A percentile compares a stretch with the other conserved stretches of the same genome.
These are phyloP conservation scores for Amaranthus hypochondriacus DNA, from an alignment of 148 eudicot species.

Conservation along the genomic window DNA sequence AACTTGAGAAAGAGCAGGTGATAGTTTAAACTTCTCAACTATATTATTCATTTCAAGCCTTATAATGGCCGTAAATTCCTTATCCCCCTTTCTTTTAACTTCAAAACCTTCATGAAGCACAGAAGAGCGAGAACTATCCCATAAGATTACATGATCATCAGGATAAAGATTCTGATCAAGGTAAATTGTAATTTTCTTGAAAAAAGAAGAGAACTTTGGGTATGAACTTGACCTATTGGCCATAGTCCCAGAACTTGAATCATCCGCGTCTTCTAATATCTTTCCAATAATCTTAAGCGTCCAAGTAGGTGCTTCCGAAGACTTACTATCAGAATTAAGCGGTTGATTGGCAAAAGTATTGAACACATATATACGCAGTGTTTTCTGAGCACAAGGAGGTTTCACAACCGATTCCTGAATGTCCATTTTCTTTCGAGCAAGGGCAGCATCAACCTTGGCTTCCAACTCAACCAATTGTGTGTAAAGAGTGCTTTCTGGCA, in stretches of 20 bases:
- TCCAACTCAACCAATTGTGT: slow-evolving; percentile 73
- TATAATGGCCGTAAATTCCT: slow-evolving; percentile 78
- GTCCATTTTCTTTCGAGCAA: slow-evolving; percentile 64
- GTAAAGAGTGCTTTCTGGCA: slow-evolving; percentile 83
- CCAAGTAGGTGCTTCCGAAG: slow-evolving; percentile 71
- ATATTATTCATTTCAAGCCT: slow-evolving; percentile 79
- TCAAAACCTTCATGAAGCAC: slow-evolving; percentile 81
- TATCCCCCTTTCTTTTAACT: slow-evolving; percentile 89
- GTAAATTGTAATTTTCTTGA: slow-evolving; percentile 79
- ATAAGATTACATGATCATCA: slow-evolving; percentile 67
- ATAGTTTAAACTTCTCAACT: slow-evolving; percentile 73
- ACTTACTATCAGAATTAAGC: slow-evolving; percentile 28
- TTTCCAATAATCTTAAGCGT: slow-evolving; percentile 77
- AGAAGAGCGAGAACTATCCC: slow-evolving; percentile 83
- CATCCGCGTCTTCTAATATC: slow-evolving; percentile 58
- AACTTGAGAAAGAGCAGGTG: slow-evolving; percentile 62
- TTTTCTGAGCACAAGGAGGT: slow-evolving; percentile 58
- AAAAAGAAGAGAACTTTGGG: slow-evolving; percentile 83
- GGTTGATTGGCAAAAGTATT: slow-evolving; percentile 76
- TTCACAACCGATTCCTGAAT: slow-evolving; percentile 56
- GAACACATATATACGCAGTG: slow-evolving; percentile 67
- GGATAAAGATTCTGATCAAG: slow-evolving; percentile 82
- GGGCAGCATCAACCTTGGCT: slow-evolving; percentile 66
- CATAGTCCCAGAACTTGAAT: slow-evolving; percentile 26
- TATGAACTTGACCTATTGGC: slow-evolving; percentile 23